These are phyloP conservation scores for Ophiorrhiza pumila DNA, from an alignment of 257 asterid species.

Conservation along the genomic window DNA sequence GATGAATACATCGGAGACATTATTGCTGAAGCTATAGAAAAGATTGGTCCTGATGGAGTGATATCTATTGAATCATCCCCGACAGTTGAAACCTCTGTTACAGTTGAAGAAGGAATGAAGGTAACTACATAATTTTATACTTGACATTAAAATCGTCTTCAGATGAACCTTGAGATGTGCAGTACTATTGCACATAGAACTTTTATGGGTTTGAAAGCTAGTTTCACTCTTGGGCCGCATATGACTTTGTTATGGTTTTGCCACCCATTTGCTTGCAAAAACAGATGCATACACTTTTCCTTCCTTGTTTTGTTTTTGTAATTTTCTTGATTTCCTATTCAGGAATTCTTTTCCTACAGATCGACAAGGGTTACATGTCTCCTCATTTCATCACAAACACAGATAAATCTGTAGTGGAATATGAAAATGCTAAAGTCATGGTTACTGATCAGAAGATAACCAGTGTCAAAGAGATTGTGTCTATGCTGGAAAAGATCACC, in stretches of 20 bases:
- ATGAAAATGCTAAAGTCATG: constrained; percentile 77
- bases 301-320: constrained; percentile 34
- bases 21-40: constrained; percentile 80
- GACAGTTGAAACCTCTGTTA: constrained; percentile 70
- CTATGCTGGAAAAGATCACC: constrained; percentile 88
- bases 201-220: too few relatives aligned
- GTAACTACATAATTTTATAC: constrained; percentile 31
- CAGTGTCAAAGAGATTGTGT: constrained; percentile 59
- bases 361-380: constrained; percentile 91
- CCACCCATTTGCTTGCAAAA: background rate
- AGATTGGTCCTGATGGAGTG: constrained; percentile 91
- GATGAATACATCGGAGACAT: constrained; percentile 73
- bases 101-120: constrained; percentile 98
- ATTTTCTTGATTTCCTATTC: constrained; percentile 63
- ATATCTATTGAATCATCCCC: constrained; percentile 75
- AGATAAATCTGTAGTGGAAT: constrained; percentile 72
- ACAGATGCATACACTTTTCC: constrained; percentile 9
- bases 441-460: constrained; percentile 86
- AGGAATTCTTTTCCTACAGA: constrained; percentile 91
- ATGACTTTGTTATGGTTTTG: background rate
- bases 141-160: background rate
- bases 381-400: constrained; percentile 81
- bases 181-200: background rate
- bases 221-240: background rate
- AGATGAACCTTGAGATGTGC: background rate